Evolutionary conservation across 768 basidiomycete species (phyloP), one percentile per base, ranked within the genome.

Genomic region (Pisolithus sp.): DNA sequence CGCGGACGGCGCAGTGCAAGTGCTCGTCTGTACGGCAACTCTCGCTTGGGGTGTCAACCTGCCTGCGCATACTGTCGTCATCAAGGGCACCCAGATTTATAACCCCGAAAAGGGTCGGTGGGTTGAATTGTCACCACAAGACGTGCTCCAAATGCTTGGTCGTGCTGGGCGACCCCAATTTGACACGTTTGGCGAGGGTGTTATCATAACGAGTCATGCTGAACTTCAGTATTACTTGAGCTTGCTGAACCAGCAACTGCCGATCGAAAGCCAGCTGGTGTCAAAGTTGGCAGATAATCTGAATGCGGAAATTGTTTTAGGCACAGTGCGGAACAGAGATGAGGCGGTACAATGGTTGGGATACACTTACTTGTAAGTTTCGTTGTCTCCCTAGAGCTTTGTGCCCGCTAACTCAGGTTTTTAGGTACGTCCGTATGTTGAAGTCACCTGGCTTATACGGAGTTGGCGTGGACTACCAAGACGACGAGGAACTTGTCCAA

Each of bases 21-120:
- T 98, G 0, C 76, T 99, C 23, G 92, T 96, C 41, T 96, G 92
- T 66, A 99, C 96, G 0, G 96, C 96, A 5, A 98, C 95, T 2
- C 84, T 99, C 36, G 96, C 96, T 1, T 99, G 96, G 96, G 96
- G 95, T 73, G 95, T 99, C 70, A 99, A 99, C 65, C 73, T 98
- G 0, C 96, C 96, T 3, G 95, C 94, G 1, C 96, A 98, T 57
- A 88, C 92, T 7, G 95, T 97, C 70, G 93, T 98, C 73, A 97
- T 99, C 77, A 99, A 98, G 67, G 96, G 96, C n/a, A 98, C 96
- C 0, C 94, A 98, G 71, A 94, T 98, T 55, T 99, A 98, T 71
- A 97, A 96, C 68, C 96, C 96, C 0, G 94, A 96, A 70, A 96
- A 98, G 71, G 96, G 96, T 18, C 83, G 89, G 4, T 99, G 96